Base-by-base conservation (phyloP, 2,329 filamentous ascomycete species). In the Stagonosporopsis tanaceti region DNA sequence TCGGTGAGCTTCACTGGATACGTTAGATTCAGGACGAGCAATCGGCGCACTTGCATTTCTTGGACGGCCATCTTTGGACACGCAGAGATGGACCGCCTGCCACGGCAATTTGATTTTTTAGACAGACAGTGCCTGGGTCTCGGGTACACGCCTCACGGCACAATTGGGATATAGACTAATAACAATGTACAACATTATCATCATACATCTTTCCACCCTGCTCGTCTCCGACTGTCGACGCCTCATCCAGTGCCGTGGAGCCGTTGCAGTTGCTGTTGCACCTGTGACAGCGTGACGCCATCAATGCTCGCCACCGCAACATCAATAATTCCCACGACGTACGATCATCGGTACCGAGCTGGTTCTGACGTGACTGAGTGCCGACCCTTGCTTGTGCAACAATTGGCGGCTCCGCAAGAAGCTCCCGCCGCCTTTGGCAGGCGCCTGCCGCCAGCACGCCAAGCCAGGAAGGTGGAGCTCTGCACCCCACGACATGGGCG, bases 351-450 rank as follows among this genome's bases (percentile, higher is more conserved):
- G 64, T 58, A 65, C 61, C 64, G 64, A 68, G 63, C 61, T 62
- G 61, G 67, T 68, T n/a, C 67, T 57, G 64, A 39, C 41, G 54
- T 34, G 34, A 24, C 24, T 51, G 40, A 67, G 52, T 59, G 61
- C 61, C 62, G 63, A 71, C 69, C 73, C 72, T 76, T 71, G 72
- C 62, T 70, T 76, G 74, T 74, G 63, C 58, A 47, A 76, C 71
- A 47, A 46, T 57, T 58, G 47, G 53, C 44, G 56, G 62, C 61
- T 59, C 59, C 61, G 61, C 59, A 22, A 57, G 57, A 67, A 28
- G 39, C 22, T 44, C 41, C 53, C 67, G 57, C 57, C 62, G 66
- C 68, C 63, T 60, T 55, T 57, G 62, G 62, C 53, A 61, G 64
- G 55, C 54, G 60, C 57, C 38, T 68, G 62, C 65, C 68, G 60